Base-by-base conservation (phyloP, 129 eudicot species). In the Flaveria sonorensis region DNA sequence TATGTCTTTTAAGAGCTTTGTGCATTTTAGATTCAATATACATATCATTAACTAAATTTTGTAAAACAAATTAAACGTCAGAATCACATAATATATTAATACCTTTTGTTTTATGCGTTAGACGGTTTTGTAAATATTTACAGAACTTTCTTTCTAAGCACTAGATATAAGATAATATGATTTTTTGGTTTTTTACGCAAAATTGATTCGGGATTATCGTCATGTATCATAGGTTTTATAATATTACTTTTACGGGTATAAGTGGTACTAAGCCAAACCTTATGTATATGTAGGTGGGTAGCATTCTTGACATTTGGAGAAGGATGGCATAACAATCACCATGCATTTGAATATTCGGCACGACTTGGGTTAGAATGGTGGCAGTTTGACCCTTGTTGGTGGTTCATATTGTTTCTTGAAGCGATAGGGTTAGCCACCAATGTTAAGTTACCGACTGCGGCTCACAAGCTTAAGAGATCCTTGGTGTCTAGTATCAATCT, bases 351-450 rank as follows among this genome's bases (percentile, higher is more conserved):
- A 61, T 88, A 85, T 72, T 92, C 98, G 1, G 98, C 98, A 15
- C 70, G 92, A 60, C 87, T 86, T 75, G 98, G 98, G 14, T 81
- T 92, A 7, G 90, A 92, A 76, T 92, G 98, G 98, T 92, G 96
- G 96, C 90, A 92, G 63, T n/a, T 92, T 70, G 98, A 92, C 36
- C 68, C 76, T 81, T 87, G 96, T 66, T 92, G 98, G 98, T 92
- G 84, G 62, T 82, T 83, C 0, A 84, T 92, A 32, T 75, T 84
- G 71, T 78, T 88, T 73, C 94, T 92, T 60, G 80, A 90, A 78
- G 83, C 79, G 13, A 3, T 88, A 23, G 96, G 98, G 23, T 86
- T 92, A 83, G 96, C 98, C 10, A 88, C 86, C 66, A 87, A 92
- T 77, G 96, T 92, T 26, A 92, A 90, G 77, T 74, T 92, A 19